Conservation (phyloP, 306 rosid species). For the Corylus heterophylla region DNA sequence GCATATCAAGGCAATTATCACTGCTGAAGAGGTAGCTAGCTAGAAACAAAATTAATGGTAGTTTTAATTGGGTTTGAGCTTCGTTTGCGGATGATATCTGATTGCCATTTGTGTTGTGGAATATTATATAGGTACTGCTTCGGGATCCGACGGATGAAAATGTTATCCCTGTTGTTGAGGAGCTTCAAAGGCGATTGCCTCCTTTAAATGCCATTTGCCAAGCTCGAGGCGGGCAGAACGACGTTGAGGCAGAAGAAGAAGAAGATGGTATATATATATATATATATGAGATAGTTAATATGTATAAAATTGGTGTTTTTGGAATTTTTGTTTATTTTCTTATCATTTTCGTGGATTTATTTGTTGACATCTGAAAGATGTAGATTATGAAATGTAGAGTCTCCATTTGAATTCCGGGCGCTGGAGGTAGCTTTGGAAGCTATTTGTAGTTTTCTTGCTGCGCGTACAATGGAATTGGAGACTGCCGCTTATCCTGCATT, state of each 20-base stretch:
- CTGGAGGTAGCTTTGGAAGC: conserved; percentile 96
- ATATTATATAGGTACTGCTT: conserved; percentile 61
- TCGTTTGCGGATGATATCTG: background rate
- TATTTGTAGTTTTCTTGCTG: conserved; percentile 94
- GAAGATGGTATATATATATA: conserved; percentile 61
- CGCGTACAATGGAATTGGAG: conserved; percentile 90
- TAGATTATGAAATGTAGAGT: conserved; percentile 60
- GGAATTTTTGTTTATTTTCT: background rate
- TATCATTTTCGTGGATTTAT: conserved; percentile 13
- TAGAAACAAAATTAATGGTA: too few species aligned
- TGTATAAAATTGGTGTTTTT: too few species aligned
- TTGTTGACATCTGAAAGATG: conserved; percentile 31
- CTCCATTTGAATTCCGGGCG: conserved; percentile 96
- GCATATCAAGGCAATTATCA: conserved; percentile 97
- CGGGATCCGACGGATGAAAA: conserved; percentile 80
- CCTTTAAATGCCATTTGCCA: conserved; percentile 26
- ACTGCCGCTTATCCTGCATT: conserved; percentile 94
- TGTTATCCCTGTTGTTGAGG: conserved; percentile 86
- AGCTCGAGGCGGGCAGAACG: conserved; percentile 40
- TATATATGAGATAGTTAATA: too few species aligned
- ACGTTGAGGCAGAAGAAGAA: conserved; percentile 69
- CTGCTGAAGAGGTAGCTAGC: conserved; percentile 54
- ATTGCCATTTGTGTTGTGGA: conserved; percentile 21
- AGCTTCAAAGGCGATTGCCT: conserved; percentile 85
- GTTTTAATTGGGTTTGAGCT: too few species aligned